phyloP scores from a whole-genome alignment of 1,284 basidiomycete genomes.

The Neonothopanus nambi region DNA sequence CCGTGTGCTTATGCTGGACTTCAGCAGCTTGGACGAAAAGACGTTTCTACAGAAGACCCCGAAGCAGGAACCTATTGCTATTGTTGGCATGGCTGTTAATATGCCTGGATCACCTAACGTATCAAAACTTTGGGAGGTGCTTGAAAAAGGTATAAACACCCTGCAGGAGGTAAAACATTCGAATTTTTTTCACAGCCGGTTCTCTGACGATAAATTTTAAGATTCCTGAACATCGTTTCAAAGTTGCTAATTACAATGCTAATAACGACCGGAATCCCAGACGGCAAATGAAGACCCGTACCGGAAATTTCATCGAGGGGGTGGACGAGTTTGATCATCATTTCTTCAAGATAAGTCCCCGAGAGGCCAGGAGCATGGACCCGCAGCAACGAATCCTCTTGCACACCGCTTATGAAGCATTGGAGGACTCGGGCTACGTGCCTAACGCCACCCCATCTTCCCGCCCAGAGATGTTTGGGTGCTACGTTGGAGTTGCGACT shows the following conservation, averaged over 20 bases:
- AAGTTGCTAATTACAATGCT: constrained; percentile 37
- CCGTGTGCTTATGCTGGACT: constrained; percentile 28
- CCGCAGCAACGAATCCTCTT: constrained; percentile 72
- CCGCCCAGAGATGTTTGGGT: constrained; percentile 55
- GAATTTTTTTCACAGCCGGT: not conserved
- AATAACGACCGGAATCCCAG: constrained; percentile 22
- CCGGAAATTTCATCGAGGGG: constrained; percentile 63
- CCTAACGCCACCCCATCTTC: constrained; percentile 54
- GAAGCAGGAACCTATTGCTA: constrained; percentile 46
- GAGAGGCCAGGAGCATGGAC: constrained; percentile 73
- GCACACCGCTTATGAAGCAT: constrained; percentile 63
- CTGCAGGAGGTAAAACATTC: constrained; percentile 49
- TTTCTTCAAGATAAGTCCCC: constrained; percentile 72
- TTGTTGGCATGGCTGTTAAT: constrained; percentile 69
- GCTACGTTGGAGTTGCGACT: constrained; percentile 67
- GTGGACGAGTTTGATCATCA: constrained; percentile 63
- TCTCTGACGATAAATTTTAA: constrained; percentile 24
- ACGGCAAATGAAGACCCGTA: constrained; percentile 50
- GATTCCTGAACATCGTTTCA: constrained; percentile 64
- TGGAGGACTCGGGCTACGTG: constrained; percentile 71
- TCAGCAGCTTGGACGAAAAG: constrained; percentile 27
- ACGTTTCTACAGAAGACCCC: not conserved
- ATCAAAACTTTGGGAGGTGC: constrained; percentile 55
- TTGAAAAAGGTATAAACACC: constrained; percentile 59
- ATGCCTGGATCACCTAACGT: constrained; percentile 57